A percentile compares a stretch with the other conserved stretches of the same genome.
These are phyloP conservation scores for Pichia cephalocereana DNA, from an alignment of 805 yeast species.

Conservation along the genomic window DNA sequence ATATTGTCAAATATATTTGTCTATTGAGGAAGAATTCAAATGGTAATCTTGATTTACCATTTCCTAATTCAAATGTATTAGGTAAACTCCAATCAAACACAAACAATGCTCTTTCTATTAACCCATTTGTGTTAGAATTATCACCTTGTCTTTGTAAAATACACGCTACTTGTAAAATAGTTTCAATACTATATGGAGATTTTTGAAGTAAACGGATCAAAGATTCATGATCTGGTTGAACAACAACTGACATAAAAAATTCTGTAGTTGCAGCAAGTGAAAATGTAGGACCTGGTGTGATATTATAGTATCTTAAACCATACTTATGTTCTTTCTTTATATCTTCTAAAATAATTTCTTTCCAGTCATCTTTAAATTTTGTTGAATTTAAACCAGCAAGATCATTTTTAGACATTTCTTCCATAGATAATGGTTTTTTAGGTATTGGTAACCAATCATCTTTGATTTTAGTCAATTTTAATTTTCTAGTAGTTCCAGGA, in stretches of 20 bases:
- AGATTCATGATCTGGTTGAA: conserved; percentile 74
- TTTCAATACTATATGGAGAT: conserved; percentile 68
- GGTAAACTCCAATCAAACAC: conserved; percentile 70
- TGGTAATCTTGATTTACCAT: conserved; percentile 60
- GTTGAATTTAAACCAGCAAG: conserved; percentile 28
- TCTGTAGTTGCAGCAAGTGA: conserved; percentile 32
- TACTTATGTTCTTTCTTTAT: conserved; percentile 27
- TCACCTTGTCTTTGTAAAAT: conserved; percentile 72
- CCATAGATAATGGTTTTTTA: conserved; percentile 53
- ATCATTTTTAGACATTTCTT: conserved; percentile 36
- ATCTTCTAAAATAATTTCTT: conserved; percentile 37
- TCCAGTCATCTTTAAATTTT: conserved; percentile 34
- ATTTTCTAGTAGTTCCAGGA: conserved; percentile 66
- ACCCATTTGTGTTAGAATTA: conserved; percentile 59
- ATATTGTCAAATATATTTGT: conserved; percentile 64
- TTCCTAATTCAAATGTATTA: conserved; percentile 46
- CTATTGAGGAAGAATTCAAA: conserved; percentile 68
- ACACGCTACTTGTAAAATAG: conserved; percentile 70
- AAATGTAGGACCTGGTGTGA: conserved; percentile 26
- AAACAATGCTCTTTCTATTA: conserved; percentile 69
- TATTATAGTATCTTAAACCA: conserved; percentile 51
- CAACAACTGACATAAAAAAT: conserved; percentile 49
- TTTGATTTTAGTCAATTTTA: conserved; percentile 60
- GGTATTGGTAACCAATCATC: conserved; percentile 76
- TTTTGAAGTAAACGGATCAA: conserved; percentile 48